These are phyloP conservation scores for Paraphoma sp. DNA, from an alignment of 2,329 filamentous ascomycete genomes.

Conservation along the genomic window DNA sequence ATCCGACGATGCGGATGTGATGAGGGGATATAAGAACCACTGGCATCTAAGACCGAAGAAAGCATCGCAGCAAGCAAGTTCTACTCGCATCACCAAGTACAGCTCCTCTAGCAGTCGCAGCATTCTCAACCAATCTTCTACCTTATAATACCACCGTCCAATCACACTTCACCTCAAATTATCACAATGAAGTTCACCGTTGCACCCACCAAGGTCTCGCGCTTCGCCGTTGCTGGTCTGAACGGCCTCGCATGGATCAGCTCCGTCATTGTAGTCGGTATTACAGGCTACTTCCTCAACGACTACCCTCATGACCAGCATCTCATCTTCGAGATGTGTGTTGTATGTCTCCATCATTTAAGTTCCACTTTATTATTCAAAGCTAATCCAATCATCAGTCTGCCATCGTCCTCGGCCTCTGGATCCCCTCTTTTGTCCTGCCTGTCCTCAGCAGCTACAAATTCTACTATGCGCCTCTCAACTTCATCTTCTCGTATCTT, in stretches of 20 bases:
- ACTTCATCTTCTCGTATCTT: constrained; percentile 56
- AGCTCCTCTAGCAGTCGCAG: constrained; percentile 15
- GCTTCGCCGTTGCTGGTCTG: constrained; percentile 9
- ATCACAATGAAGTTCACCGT: constrained; percentile 11
- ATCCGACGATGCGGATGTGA: neutral
- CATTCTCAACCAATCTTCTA: neutral
- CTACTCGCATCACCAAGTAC: neutral
- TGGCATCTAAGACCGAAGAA: neutral
- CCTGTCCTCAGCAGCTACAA: constrained; percentile 49
- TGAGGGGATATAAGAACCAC: constrained; percentile 1
- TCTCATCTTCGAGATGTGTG: constrained; percentile 49
- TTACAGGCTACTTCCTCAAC: constrained; percentile 50
- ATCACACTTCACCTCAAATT: neutral
- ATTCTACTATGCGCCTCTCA: constrained; percentile 49
- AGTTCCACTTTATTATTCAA: no score
- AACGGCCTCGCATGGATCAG: constrained; percentile 47
- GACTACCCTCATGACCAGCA: constrained; percentile 40
- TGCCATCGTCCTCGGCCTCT: constrained; percentile 53
- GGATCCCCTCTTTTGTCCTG: constrained; percentile 36
- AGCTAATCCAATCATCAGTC: constrained; percentile 30
- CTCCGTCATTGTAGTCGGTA: constrained; percentile 51
- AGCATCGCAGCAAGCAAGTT: constrained; percentile 1
- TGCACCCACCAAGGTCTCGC: constrained; percentile 1
- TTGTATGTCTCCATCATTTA: no score
- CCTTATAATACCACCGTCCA: neutral